Conservation (phyloP, 768 basidiomycete species). For the Kwoniella mangroviensis region DNA sequence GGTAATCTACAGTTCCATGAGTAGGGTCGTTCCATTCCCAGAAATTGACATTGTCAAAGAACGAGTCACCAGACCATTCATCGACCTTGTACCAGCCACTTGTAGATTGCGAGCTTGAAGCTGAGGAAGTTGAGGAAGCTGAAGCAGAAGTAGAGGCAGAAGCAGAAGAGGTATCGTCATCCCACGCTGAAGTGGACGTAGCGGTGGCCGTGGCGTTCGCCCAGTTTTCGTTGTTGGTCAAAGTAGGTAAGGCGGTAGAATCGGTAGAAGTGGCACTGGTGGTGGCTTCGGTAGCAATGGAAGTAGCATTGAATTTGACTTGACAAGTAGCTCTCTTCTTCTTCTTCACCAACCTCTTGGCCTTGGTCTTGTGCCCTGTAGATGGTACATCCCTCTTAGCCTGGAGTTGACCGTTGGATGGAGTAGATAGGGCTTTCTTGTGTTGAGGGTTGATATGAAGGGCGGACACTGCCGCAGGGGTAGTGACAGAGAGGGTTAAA, state of each 20-base stretch:
- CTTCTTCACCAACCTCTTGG: constrained; percentile 51
- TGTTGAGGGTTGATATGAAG: constrained; percentile 14
- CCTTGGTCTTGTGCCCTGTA: constrained; percentile 25
- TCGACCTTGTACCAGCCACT: constrained; percentile 48
- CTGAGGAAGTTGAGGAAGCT: constrained; percentile 17
- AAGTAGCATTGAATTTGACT: constrained; percentile 30
- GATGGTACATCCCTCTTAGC: constrained; percentile 16
- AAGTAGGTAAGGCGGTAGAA: neutral
- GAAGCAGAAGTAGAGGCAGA: constrained; percentile 34
- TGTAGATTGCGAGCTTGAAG: neutral
- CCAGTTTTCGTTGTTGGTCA: constrained; percentile 22
- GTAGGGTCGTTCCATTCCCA: constrained; percentile 71
- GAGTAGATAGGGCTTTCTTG: constrained; percentile 13
- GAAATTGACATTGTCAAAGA: constrained; percentile 85
- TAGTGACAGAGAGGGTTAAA: constrained; percentile 35
- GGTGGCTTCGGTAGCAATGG: constrained; percentile 8
- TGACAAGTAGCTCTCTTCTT: constrained; percentile 48
- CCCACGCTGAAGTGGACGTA: constrained; percentile 23
- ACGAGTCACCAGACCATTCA: constrained; percentile 63
- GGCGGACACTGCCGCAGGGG: constrained; percentile 20
- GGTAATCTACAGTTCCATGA: constrained; percentile 68
- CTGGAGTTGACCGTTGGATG: constrained; percentile 5
- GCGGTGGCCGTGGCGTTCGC: constrained; percentile 29
- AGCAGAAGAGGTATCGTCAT: constrained; percentile 13
- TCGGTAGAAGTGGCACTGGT: constrained; percentile 23